phyloP scores from a whole-genome alignment of 75 land plant species.

The Pseudotsuga menziesii region DNA sequence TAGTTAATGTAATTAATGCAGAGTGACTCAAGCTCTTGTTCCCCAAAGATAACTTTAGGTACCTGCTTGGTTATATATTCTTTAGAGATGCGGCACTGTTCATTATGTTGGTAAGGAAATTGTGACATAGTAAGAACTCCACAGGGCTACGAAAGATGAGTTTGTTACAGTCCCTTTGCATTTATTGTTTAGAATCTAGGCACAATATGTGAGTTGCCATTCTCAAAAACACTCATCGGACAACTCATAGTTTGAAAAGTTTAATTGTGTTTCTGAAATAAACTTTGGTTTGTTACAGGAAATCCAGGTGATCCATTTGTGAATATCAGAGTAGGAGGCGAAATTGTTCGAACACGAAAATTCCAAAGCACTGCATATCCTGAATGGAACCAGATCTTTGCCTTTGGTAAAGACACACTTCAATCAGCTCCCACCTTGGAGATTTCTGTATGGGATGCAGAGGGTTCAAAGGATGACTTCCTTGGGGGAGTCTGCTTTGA shows the following conservation, averaged over 20 bases:
- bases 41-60: neutral
- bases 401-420: conserved; percentile 48
- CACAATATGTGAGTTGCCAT: neutral
- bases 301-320: conserved; percentile 39
- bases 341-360: conserved; percentile 25
- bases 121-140: neutral
- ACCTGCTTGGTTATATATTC: neutral
- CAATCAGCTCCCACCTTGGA: conserved; percentile 53
- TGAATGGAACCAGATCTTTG: conserved; percentile 85
- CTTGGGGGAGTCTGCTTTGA: conserved; percentile 79
- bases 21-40: neutral
- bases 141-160: neutral
- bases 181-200: too few species aligned
- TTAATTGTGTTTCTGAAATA: neutral
- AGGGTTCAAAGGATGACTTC: conserved; percentile 31
- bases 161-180: neutral
- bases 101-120: neutral
- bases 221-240: neutral
- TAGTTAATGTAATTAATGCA: neutral
- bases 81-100: neutral
- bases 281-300: conserved; percentile 13
- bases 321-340: conserved; percentile 27
- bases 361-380: conserved; percentile 29
- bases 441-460: conserved; percentile 66
- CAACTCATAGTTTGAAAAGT: neutral